A percentile compares a stretch with the other conserved stretches of the same genome.
Evolutionary conservation across 495 filamentous ascomycete genomes (phyloP).

Genomic region (Daldinia concentrica): DNA sequence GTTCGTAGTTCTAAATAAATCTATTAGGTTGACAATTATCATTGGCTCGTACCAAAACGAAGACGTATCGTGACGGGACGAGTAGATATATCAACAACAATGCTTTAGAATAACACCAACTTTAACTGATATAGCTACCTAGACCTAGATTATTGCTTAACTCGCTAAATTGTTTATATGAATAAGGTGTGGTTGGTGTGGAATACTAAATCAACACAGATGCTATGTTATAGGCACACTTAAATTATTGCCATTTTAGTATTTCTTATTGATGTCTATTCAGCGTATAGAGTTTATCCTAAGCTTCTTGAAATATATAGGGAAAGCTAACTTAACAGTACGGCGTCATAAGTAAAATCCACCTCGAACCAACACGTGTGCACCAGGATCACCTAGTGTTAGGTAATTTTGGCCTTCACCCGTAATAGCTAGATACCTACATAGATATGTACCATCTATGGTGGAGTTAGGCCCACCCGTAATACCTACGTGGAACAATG

Average conservation of each 20-base stretch:
- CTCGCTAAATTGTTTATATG: neutral
- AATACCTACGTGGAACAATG: neutral
- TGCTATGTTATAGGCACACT: no score
- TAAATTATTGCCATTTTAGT: neutral
- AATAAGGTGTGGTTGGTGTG: neutral
- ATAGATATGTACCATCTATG: neutral
- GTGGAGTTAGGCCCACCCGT: neutral
- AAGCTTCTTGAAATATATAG: neutral
- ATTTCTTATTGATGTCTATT: neutral
- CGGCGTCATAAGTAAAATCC: neutral
- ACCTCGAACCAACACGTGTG: neutral
- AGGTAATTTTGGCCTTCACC: neutral
- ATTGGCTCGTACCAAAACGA: no score
- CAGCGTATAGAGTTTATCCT: neutral
- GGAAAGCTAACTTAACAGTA: neutral
- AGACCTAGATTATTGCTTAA: neutral
- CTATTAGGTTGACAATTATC: no score
- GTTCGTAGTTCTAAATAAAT: no score
- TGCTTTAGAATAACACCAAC: no score
- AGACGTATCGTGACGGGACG: no score
- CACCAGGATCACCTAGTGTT: neutral
- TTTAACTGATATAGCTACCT: no score
- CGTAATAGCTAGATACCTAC: neutral
- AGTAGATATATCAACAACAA: no score
- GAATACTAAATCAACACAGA: no score